These are phyloP conservation scores for Metschnikowia drakensbergensis DNA, from an alignment of 805 yeast species.

Conservation along the genomic window DNA sequence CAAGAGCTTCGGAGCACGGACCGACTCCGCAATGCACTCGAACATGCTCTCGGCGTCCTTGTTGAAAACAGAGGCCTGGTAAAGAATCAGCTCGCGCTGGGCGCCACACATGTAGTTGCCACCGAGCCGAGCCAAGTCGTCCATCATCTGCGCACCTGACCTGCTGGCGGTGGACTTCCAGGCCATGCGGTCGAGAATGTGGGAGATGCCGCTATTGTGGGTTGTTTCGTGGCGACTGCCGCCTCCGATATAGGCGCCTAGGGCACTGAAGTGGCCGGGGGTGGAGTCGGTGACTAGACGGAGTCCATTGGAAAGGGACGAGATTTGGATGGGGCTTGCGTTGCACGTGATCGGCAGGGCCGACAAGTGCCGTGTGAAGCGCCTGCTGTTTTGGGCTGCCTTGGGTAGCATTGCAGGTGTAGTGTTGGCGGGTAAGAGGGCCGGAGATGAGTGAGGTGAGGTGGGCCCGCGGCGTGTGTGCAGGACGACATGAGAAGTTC, in stretches of 20 bases:
- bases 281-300: constrained; percentile 78
- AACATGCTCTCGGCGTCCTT: constrained; percentile 78
- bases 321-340: constrained; percentile 21
- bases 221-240: constrained; percentile 81
- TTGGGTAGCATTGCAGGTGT: neutral
- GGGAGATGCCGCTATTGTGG: constrained; percentile 66
- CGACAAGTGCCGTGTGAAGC: neutral
- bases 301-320: constrained; percentile 67
- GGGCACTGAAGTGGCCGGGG: constrained; percentile 87
- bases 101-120: constrained; percentile 94
- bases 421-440: neutral
- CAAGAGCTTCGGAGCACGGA: constrained; percentile 63
- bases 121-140: constrained; percentile 72
- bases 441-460: neutral
- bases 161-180: constrained; percentile 64
- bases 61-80: constrained; percentile 93
- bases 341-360: neutral
- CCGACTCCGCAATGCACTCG: constrained; percentile 70
- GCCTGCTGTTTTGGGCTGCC: neutral
- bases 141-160: constrained; percentile 67
- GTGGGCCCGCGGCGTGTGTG: too few relatives aligned
- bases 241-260: constrained; percentile 85
- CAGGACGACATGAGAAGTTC: too few relatives aligned
- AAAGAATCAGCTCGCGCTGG: constrained; percentile 85
- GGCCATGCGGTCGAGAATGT: constrained; percentile 80